These are phyloP conservation scores for Candida railenensis DNA, from an alignment of 805 yeast genomes.

Conservation along the genomic window DNA sequence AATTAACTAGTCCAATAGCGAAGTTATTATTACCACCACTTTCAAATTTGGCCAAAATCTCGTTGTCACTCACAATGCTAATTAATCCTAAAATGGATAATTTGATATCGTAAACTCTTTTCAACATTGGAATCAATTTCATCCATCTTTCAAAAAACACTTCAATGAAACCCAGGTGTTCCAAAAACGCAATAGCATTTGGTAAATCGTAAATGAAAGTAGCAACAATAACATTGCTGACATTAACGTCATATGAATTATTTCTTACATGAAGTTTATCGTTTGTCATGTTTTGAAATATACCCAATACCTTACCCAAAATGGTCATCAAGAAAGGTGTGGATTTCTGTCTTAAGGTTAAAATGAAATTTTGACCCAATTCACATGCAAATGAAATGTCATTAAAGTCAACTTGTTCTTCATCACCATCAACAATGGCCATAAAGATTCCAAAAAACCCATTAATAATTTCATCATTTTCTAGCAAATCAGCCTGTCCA, in stretches of 20 bases:
- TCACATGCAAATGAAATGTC: conserved; percentile 63
- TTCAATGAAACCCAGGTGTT: conserved; percentile 38
- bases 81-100: conserved; percentile 68
- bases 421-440: conserved; percentile 45
- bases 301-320: conserved; percentile 42
- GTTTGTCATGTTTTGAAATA: conserved; percentile 25
- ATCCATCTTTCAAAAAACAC: conserved; percentile 69
- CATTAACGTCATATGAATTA: conserved; percentile 43
- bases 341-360: conserved; percentile 53
- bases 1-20: conserved; percentile 26
- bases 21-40: conserved; percentile 37
- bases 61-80: conserved; percentile 29
- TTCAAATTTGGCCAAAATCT: conserved; percentile 34
- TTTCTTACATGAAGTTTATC: conserved; percentile 31
- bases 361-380: conserved; percentile 60
- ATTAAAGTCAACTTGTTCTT: conserved; percentile 43
- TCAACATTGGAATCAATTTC: conserved; percentile 49
- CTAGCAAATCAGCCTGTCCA: conserved; percentile 31
- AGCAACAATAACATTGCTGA: conserved; percentile 63
- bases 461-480: conserved; percentile 46
- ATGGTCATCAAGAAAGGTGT: conserved; percentile 46
- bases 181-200: conserved; percentile 50
- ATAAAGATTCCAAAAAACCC: conserved; percentile 52
- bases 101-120: conserved; percentile 80
- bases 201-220: conserved; percentile 61